These are phyloP conservation scores for Saccharomyces pastorianus DNA, from an alignment of 1,139 yeast genomes.

Conservation along the genomic window DNA sequence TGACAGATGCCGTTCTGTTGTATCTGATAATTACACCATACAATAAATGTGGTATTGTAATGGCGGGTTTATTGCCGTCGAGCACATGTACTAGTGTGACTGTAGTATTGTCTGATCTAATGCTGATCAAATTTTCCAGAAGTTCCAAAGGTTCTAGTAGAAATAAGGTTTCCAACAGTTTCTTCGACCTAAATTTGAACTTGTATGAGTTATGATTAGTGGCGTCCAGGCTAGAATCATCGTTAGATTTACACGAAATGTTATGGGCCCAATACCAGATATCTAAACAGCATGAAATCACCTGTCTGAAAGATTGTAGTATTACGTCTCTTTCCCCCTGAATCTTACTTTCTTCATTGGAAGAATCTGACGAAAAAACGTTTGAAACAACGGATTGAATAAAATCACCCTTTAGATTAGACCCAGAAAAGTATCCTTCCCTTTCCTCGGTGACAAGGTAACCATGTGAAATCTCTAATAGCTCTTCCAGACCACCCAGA, in stretches of 20 bases:
- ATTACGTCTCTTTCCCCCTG: conserved; percentile 49
- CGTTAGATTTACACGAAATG: conserved; percentile 65
- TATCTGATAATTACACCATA: conserved; percentile 44
- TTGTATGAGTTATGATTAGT: conserved; percentile 48
- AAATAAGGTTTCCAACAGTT: conserved; percentile 60
- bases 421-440: conserved; percentile 17
- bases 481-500: conserved; percentile 58
- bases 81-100: conserved; percentile 45
- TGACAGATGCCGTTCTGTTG: conserved; percentile 28
- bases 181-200: conserved; percentile 64
- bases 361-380: conserved; percentile 74
- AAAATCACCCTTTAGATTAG: conserved; percentile 26
- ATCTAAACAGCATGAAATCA: conserved; percentile 45
- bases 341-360: conserved; percentile 47
- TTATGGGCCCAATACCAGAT: conserved; percentile 73
- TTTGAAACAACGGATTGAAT: conserved; percentile 46
- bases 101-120: conserved; percentile 15
- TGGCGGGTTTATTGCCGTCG: conserved; percentile 77
- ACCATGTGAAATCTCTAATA: conserved; percentile 55
- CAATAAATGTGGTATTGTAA: conserved; percentile 62
- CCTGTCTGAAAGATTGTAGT: conserved; percentile 55
- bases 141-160: conserved; percentile 67
- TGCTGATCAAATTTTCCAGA: conserved; percentile 51
- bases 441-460: conserved; percentile 36
- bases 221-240: conserved; percentile 26